These are phyloP conservation scores for Danielia reshetovae DNA, from an alignment of 805 yeast species.

Conservation along the genomic window DNA sequence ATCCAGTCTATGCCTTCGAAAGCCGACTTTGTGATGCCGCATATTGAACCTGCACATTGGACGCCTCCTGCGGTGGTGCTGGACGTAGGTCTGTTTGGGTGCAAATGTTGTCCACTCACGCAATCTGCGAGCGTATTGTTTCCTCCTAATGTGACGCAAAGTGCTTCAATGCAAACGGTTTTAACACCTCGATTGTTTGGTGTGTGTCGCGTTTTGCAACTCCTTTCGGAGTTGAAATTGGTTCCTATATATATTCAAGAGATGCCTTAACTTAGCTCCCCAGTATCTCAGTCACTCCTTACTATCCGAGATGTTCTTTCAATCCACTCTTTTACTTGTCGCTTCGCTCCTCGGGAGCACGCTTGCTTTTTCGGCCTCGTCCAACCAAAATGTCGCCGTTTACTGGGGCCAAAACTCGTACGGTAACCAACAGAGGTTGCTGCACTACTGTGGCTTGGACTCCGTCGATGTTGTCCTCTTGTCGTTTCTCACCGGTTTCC, in stretches of 20 bases:
- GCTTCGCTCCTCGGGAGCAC: background rate
- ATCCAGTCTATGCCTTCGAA: no score
- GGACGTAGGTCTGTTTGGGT: no score
- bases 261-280: no score
- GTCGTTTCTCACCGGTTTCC: conserved; percentile 66
- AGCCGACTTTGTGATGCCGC: no score
- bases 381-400: conserved; percentile 54
- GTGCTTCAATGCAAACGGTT: no score
- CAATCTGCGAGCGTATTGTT: no score
- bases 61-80: no score
- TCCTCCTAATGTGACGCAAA: no score
- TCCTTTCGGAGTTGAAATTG: background rate
- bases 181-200: no score
- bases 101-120: no score
- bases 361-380: background rate
- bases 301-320: background rate
- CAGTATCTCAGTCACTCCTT: background rate
- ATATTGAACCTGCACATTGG: no score
- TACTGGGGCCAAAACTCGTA: conserved; percentile 86
- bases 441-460: conserved; percentile 59
- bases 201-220: background rate
- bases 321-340: background rate
- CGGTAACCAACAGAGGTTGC: conserved; percentile 40
- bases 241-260: no score
- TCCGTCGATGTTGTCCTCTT: conserved; percentile 69